Evolutionary conservation across 2,329 filamentous ascomycete genomes (phyloP), one percentile per base, ranked within the genome.

Genomic region (Ceratocystis huliohia): DNA sequence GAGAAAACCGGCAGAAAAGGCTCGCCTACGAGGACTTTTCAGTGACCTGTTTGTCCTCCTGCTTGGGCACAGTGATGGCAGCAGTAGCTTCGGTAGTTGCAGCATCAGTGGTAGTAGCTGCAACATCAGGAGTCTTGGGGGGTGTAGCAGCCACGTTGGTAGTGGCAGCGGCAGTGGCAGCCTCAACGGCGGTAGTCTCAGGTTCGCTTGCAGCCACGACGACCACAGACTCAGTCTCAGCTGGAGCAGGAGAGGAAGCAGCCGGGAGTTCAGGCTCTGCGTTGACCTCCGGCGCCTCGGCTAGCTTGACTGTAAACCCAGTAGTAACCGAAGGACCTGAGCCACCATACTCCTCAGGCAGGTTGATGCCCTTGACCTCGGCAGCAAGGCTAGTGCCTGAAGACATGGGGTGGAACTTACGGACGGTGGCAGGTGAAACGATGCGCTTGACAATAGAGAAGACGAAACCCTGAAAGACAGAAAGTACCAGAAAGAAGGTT

Each of bases 311-410:
- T 1, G 73, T 72, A 45, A 73, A 67, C 10, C 74, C 76, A 33
- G 76, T 74, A 70, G 75, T 77, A 65, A 78, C 75, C 50, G 72
- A 75, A 15, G 73, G 72, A 62, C 84, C 87, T 71, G 86, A 85
- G 30, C 92, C 93, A 66, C 92, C 93, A 73, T 96, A 96, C 69
- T 82, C 84, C 70, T 82, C 81, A 1, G 91, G 91, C 62, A 96
- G 77, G 59, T 82, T 80, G 67, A 94, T 78, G 2, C 72, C 73
- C 61, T 79, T 75, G n/a, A 84, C 78, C 74, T 85, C 82, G 13
- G 78, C 78, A 20, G 84, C 85, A 63, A 96, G 79, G 66, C 83
- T 84, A 56, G 78, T 82, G 25, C 92, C 91, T 71, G 88, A 89
- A 69, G 82, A 81, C 78, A 92, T 84, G 59, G 88, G 88, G 72